phyloP scores from a whole-genome alignment of 1,284 basidiomycete species.

The Pterulicium gracile region DNA sequence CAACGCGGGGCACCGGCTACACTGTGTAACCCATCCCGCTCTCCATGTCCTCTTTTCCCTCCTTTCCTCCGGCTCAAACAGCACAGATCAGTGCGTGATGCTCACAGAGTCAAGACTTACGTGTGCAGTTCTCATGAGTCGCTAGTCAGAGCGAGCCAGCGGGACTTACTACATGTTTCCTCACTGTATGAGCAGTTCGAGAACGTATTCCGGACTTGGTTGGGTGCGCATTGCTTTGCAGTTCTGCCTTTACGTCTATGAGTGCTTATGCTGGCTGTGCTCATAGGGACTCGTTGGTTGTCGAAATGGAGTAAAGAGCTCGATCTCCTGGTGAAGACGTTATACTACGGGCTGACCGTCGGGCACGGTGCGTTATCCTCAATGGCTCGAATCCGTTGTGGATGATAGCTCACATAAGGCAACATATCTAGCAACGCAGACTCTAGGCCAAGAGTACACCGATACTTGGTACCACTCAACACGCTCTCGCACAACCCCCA shows the following conservation, averaged over 20 bases:
- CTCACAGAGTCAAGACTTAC: neutral
- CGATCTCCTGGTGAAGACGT: slow-evolving; percentile 57
- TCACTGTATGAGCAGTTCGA: slow-evolving; percentile 70
- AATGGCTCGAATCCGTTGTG: neutral
- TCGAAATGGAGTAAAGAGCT: slow-evolving; percentile 74
- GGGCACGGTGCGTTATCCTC: slow-evolving; percentile 46
- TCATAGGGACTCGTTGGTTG: slow-evolving; percentile 77
- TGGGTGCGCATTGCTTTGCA: too few relatives aligned
- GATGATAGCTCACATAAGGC: slow-evolving; percentile 7
- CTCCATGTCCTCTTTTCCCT: slow-evolving; percentile 22
- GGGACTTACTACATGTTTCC: slow-evolving; percentile 72
- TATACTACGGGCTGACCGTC: slow-evolving; percentile 71
- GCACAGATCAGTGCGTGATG: slow-evolving; percentile 71
- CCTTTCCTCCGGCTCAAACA: slow-evolving; percentile 67
- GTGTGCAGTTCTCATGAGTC: neutral
- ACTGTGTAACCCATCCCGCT: slow-evolving; percentile 12
- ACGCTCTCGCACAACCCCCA: slow-evolving; percentile 31
- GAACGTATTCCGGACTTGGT: slow-evolving; percentile 62
- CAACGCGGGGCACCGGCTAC: too few relatives aligned
- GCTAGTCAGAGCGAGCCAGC: slow-evolving; percentile 76
- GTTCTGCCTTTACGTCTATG: neutral
- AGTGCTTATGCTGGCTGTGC: slow-evolving; percentile 4
- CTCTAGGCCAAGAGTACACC: slow-evolving; percentile 87
- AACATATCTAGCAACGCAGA: slow-evolving; percentile 51
- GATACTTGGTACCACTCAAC: slow-evolving; percentile 68